Evolutionary conservation across 2,329 filamentous ascomycete species (phyloP).

Genomic region (Zymoseptoria brevis): DNA sequence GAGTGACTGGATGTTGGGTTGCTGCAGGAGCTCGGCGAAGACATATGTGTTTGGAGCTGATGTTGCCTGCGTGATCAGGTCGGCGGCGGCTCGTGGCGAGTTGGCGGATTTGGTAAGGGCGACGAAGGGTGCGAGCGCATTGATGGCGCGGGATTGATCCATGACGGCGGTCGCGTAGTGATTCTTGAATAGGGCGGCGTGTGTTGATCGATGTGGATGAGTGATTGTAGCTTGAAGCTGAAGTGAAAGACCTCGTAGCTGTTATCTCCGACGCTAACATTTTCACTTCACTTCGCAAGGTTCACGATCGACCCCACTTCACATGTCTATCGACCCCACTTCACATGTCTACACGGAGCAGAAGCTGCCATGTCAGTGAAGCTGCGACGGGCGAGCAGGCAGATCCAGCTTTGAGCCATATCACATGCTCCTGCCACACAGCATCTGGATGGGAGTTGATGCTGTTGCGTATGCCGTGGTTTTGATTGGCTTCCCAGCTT

Average conservation of each 20-base stretch:
- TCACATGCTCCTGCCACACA: background rate
- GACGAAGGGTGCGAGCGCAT: conserved; percentile 72
- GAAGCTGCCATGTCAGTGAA: no score
- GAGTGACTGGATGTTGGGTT: conserved; percentile 69
- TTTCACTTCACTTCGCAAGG: background rate
- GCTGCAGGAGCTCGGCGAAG: conserved; percentile 86
- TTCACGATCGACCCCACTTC: background rate
- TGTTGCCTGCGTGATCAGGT: conserved; percentile 80
- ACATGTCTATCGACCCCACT: background rate
- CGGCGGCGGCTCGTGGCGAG: conserved; percentile 73
- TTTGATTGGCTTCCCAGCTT: background rate
- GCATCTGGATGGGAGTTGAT: background rate
- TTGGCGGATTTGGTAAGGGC: conserved; percentile 79
- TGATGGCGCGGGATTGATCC: conserved; percentile 61
- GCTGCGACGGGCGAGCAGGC: no score
- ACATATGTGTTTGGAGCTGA: conserved; percentile 84
- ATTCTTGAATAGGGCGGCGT: background rate
- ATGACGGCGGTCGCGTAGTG: conserved; percentile 36
- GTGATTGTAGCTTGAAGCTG: background rate
- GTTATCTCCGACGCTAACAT: background rate
- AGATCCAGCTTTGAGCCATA: no score
- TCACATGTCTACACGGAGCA: background rate
- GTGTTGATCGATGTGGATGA: background rate
- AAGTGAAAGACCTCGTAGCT: background rate
- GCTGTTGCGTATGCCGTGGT: background rate